Evolutionary conservation across 2,329 filamentous ascomycete genomes (phyloP), one percentile per base, ranked within the genome.

Genomic region (Tolypocladium album): DNA sequence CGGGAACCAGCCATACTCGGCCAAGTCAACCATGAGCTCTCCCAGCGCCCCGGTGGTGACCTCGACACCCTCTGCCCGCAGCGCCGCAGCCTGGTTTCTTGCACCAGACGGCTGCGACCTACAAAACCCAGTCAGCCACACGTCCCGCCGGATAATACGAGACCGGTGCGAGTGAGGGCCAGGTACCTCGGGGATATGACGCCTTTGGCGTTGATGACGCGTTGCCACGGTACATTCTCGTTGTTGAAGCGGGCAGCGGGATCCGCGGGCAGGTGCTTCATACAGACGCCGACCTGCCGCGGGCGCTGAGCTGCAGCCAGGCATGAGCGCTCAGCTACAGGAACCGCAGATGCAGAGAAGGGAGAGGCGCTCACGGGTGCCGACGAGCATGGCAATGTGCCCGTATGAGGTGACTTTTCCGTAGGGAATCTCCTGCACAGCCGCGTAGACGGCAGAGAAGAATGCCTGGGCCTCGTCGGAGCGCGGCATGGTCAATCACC

Each of bases 371-470:
- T 69, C 76, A 92, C 89, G 89, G 43, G 84, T 89, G 53, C 88
- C 89, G 11, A 92, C 75, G 6, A 92, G 78, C 61, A 75, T 78
- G 45, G 88, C 89, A 63, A 92, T 91, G 71, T 92, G 88, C 2
- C 89, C 91, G 71, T 97, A 97, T 55, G 85, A 90, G 1, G 92
- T 97, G 50, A 97, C 92, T 70, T 82, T 88, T 62, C 93, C 93
- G 11, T 74, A 70, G 0, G 94, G 93, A 39, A 97, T 89, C 71
- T 96, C 86, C 72, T 93, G 90, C 4, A 97, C 84, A 17, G 92
- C 91, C 61, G 80, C 77, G 76, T 96, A 97, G 57, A 96, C 92
- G 53, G 88, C 77, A 76, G 79, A 76, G 73, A 88, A 90, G 79
- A 92, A 93, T 24, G 87, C 82, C 63, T 81, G 79, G 15, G 88